Base-by-base conservation (phyloP, 352 stramenopile species). In the Pythium monospermum region DNA sequence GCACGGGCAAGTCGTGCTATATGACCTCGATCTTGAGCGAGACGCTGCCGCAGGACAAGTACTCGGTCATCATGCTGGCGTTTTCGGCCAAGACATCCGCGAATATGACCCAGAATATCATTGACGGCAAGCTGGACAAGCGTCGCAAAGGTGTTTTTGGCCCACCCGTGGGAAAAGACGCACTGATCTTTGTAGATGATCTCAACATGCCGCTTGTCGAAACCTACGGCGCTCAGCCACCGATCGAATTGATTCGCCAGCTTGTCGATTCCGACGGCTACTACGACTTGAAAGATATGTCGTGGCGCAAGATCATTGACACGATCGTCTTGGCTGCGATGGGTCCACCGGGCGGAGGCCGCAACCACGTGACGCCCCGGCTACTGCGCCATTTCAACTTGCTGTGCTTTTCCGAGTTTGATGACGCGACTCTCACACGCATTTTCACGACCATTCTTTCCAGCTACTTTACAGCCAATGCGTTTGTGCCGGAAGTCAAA, bases 121-220 rank as follows among this genome's bases (percentile, higher is more conserved):
- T 98, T 35, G 90, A 98, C 48, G 89, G 91, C n/a, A 97, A 97
- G 60, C 71, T 97, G 7, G 87, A 96, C 53, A 98, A 98, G 61
- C 71, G 91, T 0, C 72, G 89, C 15, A 97, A 97, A 52, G 86
- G 86, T 28, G 85, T 97, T 2, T 97, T 89, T 50, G 91, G 91
- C 0, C 91, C 91, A 10, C 88, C 91, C 11, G 48, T 96, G 39
- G 87, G 89, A 12, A 92, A 95, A 48, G 65, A 76, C 42, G 76
- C 75, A 18, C 76, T 98, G 8, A 59, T 97, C 11, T 97, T 97
- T 65, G 88, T 98, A 3, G 91, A 98, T 49, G 91, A 98, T 61
- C 56, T 98, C n/a, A 98, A 98, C 45, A 97, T 97, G 91, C 91
- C 91, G n/a, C 67, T 96, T 6, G 86, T 97, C 0, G 91, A 98